Evolutionary conservation across 345 rosid species (phyloP).

Genomic region (Arabis alpina): DNA sequence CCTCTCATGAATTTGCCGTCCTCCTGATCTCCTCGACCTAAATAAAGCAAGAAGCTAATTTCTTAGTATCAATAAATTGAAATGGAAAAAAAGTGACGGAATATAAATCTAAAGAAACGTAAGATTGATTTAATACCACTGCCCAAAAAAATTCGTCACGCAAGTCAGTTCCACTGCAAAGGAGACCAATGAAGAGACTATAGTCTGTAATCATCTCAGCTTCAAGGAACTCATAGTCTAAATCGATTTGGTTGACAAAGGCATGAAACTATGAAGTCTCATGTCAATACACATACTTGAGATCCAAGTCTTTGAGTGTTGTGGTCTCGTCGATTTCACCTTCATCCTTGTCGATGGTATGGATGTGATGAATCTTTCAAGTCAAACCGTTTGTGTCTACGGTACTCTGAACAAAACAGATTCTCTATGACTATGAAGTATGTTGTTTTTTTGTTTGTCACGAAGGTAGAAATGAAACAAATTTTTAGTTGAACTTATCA

Average conservation of each 20-base stretch:
- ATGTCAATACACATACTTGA: conserved; percentile 57
- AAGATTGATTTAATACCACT: conserved; percentile 29
- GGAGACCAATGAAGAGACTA: conserved; percentile 73
- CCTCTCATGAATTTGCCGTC: conserved; percentile 55
- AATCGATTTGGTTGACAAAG: conserved; percentile 62
- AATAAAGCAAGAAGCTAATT: neutral
- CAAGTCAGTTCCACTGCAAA: conserved; percentile 47
- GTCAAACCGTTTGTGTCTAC: conserved; percentile 69
- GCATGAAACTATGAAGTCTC: conserved; percentile 64
- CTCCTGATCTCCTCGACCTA: conserved; percentile 49
- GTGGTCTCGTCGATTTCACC: conserved; percentile 64
- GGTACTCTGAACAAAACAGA: conserved; percentile 63
- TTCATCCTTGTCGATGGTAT: conserved; percentile 57
- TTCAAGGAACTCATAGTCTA: conserved; percentile 76
- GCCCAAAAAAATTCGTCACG: conserved; percentile 48
- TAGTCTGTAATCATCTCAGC: conserved; percentile 72
- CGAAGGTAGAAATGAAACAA: neutral
- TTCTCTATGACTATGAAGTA: conserved; percentile 74
- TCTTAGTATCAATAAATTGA: neutral
- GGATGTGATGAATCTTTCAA: conserved; percentile 79
- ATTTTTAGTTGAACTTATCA: neutral
- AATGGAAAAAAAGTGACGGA: neutral
- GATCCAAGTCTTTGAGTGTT: conserved; percentile 79
- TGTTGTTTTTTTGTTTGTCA: conserved; percentile 30
- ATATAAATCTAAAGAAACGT: neutral